Base-by-base conservation (phyloP, 2,329 filamentous ascomycete species). In the Exophiala calicioides region DNA sequence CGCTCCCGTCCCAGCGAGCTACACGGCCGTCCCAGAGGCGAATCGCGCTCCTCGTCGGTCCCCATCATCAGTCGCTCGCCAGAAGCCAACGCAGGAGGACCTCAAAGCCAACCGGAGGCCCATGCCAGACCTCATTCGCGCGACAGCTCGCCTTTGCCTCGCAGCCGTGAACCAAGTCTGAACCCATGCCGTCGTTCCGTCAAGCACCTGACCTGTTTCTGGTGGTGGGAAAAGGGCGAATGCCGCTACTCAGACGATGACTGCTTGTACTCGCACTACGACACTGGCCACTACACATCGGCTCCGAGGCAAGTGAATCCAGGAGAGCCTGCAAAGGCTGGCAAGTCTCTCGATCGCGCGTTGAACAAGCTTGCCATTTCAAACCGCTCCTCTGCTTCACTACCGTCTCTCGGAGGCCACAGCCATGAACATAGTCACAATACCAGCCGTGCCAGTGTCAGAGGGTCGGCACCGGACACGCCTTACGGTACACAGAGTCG, bases 171-270 rank as follows among this genome's bases (percentile, higher is more conserved):
- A 10, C 30, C 36, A 12, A 32, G 39, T 10, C 50, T 30, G 41
- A 44, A 15, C 41, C 44, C 43, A 9, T 47, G 42, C n/a, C 49
- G 39, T 29, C 40, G 44, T 21, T 58, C 55, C 15, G 56, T 62
- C 16, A 64, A 63, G 53, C 56, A 58, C 23, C 45, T 65, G 24
- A 65, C 62, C 9, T 66, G 64, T 48, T 62, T 57, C 47, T 65
- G 55, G 50, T 66, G 62, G 62, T 45, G 51, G 19, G 53, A 53
- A 15, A 54, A 56, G 12, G 55, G 56, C 15, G 26, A 43, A 26
- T 66, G 64, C 51, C 59, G 48, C 30, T 56, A 57, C 27, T 44
- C 47, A 3, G 56, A 57, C 16, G 50, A 58, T 20, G 50, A 59
- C 5, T 66, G 63, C 36, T 37, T 55, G 5, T 66, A 63, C 46